Evolutionary conservation across 345 rosid species (phyloP), one percentile per base, ranked within the genome.

Genomic region (Noccaea caerulescens): DNA sequence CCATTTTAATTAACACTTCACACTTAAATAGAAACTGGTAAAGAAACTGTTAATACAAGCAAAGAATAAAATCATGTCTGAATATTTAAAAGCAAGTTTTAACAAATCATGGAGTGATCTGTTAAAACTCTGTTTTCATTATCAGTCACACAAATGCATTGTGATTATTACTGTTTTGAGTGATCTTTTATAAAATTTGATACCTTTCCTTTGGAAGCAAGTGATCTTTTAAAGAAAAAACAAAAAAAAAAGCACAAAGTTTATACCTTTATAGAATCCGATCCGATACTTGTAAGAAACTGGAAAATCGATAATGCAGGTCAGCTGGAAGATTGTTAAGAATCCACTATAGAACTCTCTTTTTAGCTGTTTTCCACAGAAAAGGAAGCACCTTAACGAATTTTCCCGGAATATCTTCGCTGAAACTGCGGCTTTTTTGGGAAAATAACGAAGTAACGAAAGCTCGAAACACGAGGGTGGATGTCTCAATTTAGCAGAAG

Each of bases 321-420:
- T 66, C 62, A 73, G 77, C 62, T 66, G 62, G 66, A 68, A 50
- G 18, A 41, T 52, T 67, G 68, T 23, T 13, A 67, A 66, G 20
- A 42, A 51, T 20, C 63, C 30, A 58, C 51, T 50, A 42, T 20
- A 42, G 0, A 47, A 57, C 68, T 27, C 30, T 27, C 30, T 66
- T 52, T 74, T 60, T 51, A 60, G 78, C 73, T 74, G 78, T 74
- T 60, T 74, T 74, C 72, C 78, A 74, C 73, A 65, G 5, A 60
- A 7, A 14, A 16, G 11, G 8, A 66, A 58, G 7, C 5, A n/a
- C 34, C 34, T 41, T 3, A 12, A 53, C 67, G 8, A 53, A 65
- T 66, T 73, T 60, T 61, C 68, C 75, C 37, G 68, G 68, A 71
- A 60, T 61, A 62, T n/a, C 45, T 51, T 42, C 0, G 53, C 72